Percentiles rank a stretch among this genome's conserved stretches.
Conservation (phyloP, 495 filamentous ascomycete species). For the Aspergillus nidulans region DNA sequence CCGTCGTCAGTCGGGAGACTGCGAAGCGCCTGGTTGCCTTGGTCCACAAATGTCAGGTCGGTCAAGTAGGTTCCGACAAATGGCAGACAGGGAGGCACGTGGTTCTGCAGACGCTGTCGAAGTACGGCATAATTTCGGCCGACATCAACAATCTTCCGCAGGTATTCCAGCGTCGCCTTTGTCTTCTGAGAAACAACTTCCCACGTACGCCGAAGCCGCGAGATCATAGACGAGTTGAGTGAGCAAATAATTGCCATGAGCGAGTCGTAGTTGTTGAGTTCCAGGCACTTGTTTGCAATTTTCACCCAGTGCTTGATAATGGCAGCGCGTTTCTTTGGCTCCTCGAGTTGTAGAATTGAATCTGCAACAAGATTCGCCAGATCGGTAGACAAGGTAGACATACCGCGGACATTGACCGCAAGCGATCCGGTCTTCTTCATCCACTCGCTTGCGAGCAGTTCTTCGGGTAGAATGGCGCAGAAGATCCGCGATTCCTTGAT, state of each 20-base stretch:
- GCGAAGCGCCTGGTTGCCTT: conserved; percentile 73
- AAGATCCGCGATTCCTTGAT: conserved; percentile 92
- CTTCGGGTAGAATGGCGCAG: conserved; percentile 87
- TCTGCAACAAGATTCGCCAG: conserved; percentile 93
- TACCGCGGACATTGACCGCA: conserved; percentile 88
- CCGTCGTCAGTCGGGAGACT: conserved; percentile 48
- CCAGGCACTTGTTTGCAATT: conserved; percentile 79
- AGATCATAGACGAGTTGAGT: conserved; percentile 84
- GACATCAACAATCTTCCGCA: conserved; percentile 80
- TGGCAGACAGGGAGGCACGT: conserved; percentile 88
- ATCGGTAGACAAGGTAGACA: conserved; percentile 89
- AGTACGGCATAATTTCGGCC: conserved; percentile 90
- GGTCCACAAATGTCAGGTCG: conserved; percentile 73
- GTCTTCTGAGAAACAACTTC: conserved; percentile 83
- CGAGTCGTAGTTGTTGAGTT: conserved; percentile 93
- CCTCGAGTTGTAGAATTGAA: conserved; percentile 79
- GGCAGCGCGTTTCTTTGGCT: conserved; percentile 83
- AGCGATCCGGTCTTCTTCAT: conserved; percentile 73
- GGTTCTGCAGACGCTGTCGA: conserved; percentile 77
- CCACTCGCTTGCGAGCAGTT: conserved; percentile 93
- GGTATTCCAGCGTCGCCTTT: conserved; percentile 67
- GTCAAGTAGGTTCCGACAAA: conserved; percentile 98
- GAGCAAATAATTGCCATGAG: conserved; percentile 96
- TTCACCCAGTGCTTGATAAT: conserved; percentile 99
- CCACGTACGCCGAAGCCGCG: conserved; percentile 91